phyloP scores from a whole-genome alignment of 2,329 filamentous ascomycete species.

The Seiridium unicorne region DNA sequence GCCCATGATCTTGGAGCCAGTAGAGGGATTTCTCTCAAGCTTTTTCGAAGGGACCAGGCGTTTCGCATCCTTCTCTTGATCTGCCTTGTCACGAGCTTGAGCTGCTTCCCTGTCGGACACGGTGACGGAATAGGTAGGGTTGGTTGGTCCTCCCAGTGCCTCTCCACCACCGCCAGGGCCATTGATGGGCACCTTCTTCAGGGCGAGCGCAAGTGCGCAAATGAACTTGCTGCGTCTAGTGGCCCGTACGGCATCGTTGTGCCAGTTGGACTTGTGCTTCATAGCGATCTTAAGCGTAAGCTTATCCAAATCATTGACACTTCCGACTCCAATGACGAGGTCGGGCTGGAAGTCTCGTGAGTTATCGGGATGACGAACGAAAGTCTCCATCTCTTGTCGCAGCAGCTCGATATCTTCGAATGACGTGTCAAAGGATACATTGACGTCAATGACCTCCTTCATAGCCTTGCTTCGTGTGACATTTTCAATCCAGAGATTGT shows the following conservation, averaged over 20 bases:
- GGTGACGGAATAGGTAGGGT: constrained; percentile 78
- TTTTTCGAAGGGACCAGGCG: constrained; percentile 59
- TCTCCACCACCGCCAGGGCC: constrained; percentile 72
- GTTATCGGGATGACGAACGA: constrained; percentile 82
- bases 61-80: constrained; percentile 59
- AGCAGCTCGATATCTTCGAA: constrained; percentile 89
- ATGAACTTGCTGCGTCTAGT: constrained; percentile 92
- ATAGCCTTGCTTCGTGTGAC: constrained; percentile 87
- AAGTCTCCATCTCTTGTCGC: constrained; percentile 78
- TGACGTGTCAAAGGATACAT: constrained; percentile 79
- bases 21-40: constrained; percentile 16
- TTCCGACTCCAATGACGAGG: constrained; percentile 72
- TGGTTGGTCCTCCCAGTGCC: constrained; percentile 62
- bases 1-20: constrained; percentile 18
- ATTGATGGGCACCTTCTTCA: constrained; percentile 85
- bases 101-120: constrained; percentile 69
- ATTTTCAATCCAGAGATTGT: constrained; percentile 94
- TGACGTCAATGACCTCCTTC: constrained; percentile 79
- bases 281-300: constrained; percentile 80
- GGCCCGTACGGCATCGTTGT: constrained; percentile 79
- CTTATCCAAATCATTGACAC: constrained; percentile 85
- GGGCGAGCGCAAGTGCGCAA: constrained; percentile 82
- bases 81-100: constrained; percentile 58
- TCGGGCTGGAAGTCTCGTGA: constrained; percentile 87
- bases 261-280: constrained; percentile 90